Evolutionary conservation across 2,329 filamentous ascomycete genomes (phyloP).

Genomic region (Phialocephala sp.): DNA sequence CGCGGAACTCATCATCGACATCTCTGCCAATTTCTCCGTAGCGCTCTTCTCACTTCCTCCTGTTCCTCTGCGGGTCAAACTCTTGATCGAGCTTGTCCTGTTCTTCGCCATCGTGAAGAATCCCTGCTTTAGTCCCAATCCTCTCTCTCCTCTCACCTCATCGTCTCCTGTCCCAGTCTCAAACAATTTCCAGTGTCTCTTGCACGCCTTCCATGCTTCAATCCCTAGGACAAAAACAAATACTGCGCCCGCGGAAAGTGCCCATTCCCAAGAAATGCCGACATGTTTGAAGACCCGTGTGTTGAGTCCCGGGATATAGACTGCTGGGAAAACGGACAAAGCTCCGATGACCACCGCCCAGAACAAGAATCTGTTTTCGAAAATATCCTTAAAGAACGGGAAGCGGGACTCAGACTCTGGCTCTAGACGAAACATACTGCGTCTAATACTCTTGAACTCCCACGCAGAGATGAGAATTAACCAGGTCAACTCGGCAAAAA

Average conservation of each 20-base stretch:
- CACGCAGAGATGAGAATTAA: conserved; percentile 61
- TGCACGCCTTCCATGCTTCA: conserved; percentile 66
- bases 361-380: conserved; percentile 67
- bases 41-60: conserved; percentile 9
- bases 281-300: conserved; percentile 66
- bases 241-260: conserved; percentile 61
- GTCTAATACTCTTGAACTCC: conserved; percentile 64
- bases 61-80: conserved; percentile 26
- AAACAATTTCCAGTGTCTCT: conserved; percentile 49
- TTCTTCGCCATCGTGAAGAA: conserved; percentile 43
- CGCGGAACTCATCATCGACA: conserved; percentile 13
- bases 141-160: conserved; percentile 19
- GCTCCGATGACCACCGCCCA: conserved; percentile 59
- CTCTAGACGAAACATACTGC: conserved; percentile 62
- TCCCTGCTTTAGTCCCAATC: conserved; percentile 40
- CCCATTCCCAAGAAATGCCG: conserved; percentile 70
- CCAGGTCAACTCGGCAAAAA: conserved; percentile 62
- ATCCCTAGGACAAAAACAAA: conserved; percentile 64
- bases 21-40: conserved; percentile 27
- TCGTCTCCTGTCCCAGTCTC: conserved; percentile 38
- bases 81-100: conserved; percentile 28
- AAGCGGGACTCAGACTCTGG: conserved; percentile 46
- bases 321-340: conserved; percentile 59
- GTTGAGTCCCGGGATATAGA: conserved; percentile 70
- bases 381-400: conserved; percentile 49